Conservation (phyloP, 2,329 filamentous ascomycete species). For the Alternaria ethzedia region DNA sequence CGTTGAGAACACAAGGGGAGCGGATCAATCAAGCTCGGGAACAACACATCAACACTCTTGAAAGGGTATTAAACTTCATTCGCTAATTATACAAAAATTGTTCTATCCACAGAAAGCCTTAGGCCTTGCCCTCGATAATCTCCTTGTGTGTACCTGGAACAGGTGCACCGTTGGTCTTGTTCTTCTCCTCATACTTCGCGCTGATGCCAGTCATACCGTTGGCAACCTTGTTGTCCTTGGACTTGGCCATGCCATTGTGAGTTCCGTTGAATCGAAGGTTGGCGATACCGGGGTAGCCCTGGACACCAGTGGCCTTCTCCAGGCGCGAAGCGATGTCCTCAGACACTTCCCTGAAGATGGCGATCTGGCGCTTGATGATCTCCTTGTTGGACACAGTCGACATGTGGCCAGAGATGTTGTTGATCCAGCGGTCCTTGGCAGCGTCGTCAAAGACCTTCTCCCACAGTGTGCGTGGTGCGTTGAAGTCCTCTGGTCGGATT, state of each 20-base stretch:
- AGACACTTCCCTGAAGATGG: conserved; percentile 68
- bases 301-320: conserved; percentile 68
- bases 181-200: conserved; percentile 32
- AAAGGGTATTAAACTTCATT: not conserved
- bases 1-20: not conserved
- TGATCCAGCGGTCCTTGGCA: conserved; percentile 64
- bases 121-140: conserved; percentile 1
- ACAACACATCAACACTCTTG: not conserved
- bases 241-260: conserved; percentile 66
- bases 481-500: conserved; percentile 61
- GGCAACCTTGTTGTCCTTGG: conserved; percentile 54
- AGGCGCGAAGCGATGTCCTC: conserved; percentile 63
- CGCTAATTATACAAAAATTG: not conserved
- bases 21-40: not conserved
- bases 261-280: conserved; percentile 65
- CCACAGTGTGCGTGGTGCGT: conserved; percentile 64
- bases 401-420: conserved; percentile 68
- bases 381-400: conserved; percentile 63
- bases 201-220: conserved; percentile 53
- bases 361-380: conserved; percentile 68
- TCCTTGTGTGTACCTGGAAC: conserved; percentile 45
- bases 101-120: not conserved
- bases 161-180: conserved; percentile 55
- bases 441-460: conserved; percentile 67
- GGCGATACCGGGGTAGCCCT: conserved; percentile 65